Evolutionary conservation across 1,284 basidiomycete species (phyloP).

Genomic region (Cystobasidium sp.): DNA sequence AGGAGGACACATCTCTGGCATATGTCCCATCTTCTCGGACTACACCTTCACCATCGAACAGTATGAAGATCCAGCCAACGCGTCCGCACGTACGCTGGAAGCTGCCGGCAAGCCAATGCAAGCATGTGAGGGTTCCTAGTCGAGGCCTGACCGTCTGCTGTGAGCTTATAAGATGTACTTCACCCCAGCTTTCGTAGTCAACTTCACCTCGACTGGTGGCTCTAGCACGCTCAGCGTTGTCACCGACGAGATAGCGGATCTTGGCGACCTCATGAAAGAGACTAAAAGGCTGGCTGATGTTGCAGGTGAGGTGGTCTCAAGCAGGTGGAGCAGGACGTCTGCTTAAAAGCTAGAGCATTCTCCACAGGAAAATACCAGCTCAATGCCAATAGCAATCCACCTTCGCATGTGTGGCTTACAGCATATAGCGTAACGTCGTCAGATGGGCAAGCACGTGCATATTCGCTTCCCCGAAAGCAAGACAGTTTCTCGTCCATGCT

Average conservation of each 20-base stretch:
- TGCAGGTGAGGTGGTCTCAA: constrained; percentile 7
- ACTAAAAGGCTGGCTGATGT: constrained; percentile 20
- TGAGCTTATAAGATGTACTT: background rate
- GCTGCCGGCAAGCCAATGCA: constrained; percentile 33
- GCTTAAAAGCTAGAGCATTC: too few relatives aligned
- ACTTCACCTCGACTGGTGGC: background rate
- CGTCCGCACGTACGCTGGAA: constrained; percentile 13
- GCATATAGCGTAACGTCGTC: background rate
- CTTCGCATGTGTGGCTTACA: constrained; percentile 32
- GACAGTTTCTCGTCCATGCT: constrained; percentile 32
- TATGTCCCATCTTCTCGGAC: constrained; percentile 34
- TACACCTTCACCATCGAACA: constrained; percentile 30
- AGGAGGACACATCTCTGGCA: constrained; percentile 2
- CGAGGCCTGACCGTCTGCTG: background rate
- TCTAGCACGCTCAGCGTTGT: background rate
- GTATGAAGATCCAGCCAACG: constrained; percentile 6
- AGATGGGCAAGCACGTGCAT: background rate
- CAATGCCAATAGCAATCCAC: background rate
- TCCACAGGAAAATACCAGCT: constrained; percentile 5
- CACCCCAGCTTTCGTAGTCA: constrained; percentile 4
- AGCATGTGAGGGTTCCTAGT: constrained; percentile 7
- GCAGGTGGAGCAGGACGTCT: background rate
- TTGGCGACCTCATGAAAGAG: constrained; percentile 30
- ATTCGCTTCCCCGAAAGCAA: background rate
- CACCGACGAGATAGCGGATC: constrained; percentile 13